These are phyloP conservation scores for Xerophyta viscosa DNA, from an alignment of 106 monocot species.

Conservation along the genomic window DNA sequence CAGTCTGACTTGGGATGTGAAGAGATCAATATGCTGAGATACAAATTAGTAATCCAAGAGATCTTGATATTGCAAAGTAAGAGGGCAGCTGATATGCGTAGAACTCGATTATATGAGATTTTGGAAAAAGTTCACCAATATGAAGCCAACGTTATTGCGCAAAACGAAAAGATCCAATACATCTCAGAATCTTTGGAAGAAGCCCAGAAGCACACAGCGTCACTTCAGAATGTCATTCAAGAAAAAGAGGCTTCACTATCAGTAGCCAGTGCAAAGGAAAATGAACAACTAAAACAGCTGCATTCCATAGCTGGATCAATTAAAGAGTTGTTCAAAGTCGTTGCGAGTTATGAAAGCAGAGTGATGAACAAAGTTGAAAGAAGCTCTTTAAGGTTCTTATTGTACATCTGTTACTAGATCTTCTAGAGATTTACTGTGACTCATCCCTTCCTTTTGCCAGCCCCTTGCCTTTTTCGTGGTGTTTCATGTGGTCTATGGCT, in stretches of 20 bases:
- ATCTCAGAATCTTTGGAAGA: slow-evolving; percentile 21
- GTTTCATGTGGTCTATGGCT: no score
- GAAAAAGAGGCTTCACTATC: slow-evolving; percentile 32
- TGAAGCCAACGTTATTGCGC: slow-evolving; percentile 20
- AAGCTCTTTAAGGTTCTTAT: slow-evolving; percentile 51
- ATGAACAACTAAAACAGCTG: slow-evolving; percentile 23
- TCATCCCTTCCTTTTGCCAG: no score
- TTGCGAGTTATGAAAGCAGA: slow-evolving; percentile 21
- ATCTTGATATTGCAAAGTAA: slow-evolving; percentile 21
- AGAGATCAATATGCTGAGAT: slow-evolving; percentile 25
- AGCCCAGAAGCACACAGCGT: slow-evolving; percentile 33
- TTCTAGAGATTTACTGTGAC: background rate
- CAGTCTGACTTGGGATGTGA: slow-evolving; percentile 19
- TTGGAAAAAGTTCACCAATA: slow-evolving; percentile 20
- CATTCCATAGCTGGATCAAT: slow-evolving; percentile 29
- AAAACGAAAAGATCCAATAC: slow-evolving; percentile 30
- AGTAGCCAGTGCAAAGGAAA: slow-evolving; percentile 5
- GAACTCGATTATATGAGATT: slow-evolving; percentile 28
- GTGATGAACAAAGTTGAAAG: slow-evolving; percentile 27
- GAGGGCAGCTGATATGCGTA: slow-evolving; percentile 23
- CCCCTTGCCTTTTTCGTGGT: no score
- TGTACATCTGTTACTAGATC: background rate
- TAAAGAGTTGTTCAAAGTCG: slow-evolving; percentile 23
- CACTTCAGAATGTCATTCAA: slow-evolving; percentile 32
- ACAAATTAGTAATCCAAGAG: slow-evolving; percentile 27